Base-by-base conservation (phyloP, 2,329 filamentous ascomycete genomes). In the Parascedosporium putredinis region DNA sequence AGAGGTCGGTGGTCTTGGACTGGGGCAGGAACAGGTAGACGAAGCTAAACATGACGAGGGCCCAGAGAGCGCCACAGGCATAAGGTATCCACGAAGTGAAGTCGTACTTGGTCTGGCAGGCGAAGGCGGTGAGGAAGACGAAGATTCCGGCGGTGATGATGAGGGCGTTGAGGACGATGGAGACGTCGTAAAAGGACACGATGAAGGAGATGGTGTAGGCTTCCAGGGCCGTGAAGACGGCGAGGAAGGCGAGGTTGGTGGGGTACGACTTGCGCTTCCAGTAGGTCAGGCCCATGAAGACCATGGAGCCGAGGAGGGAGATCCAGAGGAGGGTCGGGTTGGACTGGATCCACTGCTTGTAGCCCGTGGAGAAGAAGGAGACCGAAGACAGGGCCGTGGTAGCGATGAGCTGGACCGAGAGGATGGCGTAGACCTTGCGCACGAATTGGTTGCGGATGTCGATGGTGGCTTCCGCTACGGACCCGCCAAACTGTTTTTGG, bases 11-110 rank as follows among this genome's bases (percentile, higher is more conserved):
- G 23, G 83, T 90, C 64, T 81, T 88, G 66, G 75, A 86, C 66
- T 84, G 79, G 3, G 88, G 90, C 70, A 98, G 84, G 75, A 97
- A 97, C 56, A 81, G 78, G 56, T 84, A 76, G 78, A 97, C 89
- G 73, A 98, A 93, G 47, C 93, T 87, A 63, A 97, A 96, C 36
- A 98, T 73, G 55, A 98, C 76, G 52, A 96, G 70, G 5, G 86
- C 84, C 93, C 93, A 97, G 16, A 98, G 77, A 0, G 76, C 83
- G 52, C 90, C 90, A 60, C 94, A 94, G 3, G 97, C 79, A 64
- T 96, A 97, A 16, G 93, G 91, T 74, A 91, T 87, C 91, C 93
- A 98, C 55, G 81, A 84, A 1, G 91, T 97, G 65, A 98, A 98
- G 73, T 98, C 93, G 64, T 98, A 98, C 67, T 94, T 95, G 56